Evolutionary conservation across 1,139 yeast genomes (phyloP).

Genomic region (Saccharomyces hybrid): DNA sequence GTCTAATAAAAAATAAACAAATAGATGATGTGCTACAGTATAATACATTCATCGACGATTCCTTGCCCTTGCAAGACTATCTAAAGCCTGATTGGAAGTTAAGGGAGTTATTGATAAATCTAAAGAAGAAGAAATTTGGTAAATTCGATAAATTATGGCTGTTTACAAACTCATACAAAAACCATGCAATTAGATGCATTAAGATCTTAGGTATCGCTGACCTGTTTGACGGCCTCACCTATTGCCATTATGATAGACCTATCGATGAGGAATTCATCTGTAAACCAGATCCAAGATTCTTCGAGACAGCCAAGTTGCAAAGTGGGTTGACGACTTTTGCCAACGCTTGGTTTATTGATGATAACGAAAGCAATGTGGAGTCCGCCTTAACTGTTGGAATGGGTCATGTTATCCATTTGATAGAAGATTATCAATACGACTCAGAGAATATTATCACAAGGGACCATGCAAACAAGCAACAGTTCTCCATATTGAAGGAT

Average conservation of each 20-base stretch:
- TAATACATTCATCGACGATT: conserved; percentile 86
- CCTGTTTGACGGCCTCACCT: conserved; percentile 86
- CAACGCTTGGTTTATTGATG: conserved; percentile 74
- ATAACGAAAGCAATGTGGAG: conserved; percentile 56
- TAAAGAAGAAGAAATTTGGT: conserved; percentile 38
- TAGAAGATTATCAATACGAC: conserved; percentile 29
- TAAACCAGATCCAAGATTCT: conserved; percentile 69
- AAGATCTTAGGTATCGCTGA: conserved; percentile 80
- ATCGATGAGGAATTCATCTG: conserved; percentile 53
- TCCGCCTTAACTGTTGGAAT: conserved; percentile 40
- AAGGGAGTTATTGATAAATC: conserved; percentile 40
- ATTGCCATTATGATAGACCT: conserved; percentile 63
- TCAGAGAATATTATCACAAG: neutral
- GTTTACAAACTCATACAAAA: conserved; percentile 88
- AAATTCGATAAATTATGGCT: conserved; percentile 66
- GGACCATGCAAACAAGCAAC: neutral
- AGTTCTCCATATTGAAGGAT: neutral
- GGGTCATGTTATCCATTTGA: conserved; percentile 36
- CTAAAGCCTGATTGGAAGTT: conserved; percentile 52
- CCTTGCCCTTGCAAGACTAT: conserved; percentile 73
- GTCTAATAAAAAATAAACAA: conserved; percentile 66
- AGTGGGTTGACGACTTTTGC: conserved; percentile 49
- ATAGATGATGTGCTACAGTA: conserved; percentile 83
- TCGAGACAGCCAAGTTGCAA: conserved; percentile 48
- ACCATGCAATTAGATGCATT: conserved; percentile 75